phyloP scores from a whole-genome alignment of 2,329 filamentous ascomycete species.

The Hymenoscyphus linearis region DNA sequence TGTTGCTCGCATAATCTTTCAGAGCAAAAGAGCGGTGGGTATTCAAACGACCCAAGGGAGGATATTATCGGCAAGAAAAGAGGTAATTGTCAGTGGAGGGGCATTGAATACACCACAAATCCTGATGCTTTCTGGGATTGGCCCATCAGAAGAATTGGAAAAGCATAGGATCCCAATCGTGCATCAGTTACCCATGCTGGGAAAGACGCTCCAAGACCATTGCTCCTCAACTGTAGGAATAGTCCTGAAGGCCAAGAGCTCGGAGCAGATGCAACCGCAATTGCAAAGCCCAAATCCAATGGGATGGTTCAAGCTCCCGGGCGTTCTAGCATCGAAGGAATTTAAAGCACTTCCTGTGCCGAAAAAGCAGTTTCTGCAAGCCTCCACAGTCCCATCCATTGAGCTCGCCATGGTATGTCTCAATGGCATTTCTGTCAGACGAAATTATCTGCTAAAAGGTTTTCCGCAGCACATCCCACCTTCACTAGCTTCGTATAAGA shows the following conservation, averaged over 20 bases:
- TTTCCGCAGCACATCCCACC: slow-evolving; percentile 20
- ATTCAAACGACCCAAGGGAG: slow-evolving; percentile 38
- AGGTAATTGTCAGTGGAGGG: slow-evolving; percentile 45
- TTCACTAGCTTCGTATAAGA: slow-evolving; percentile 35
- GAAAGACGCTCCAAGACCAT: slow-evolving; percentile 50
- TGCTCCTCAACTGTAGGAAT: slow-evolving; percentile 32
- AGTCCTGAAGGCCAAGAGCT: slow-evolving; percentile 37
- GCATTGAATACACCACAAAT: slow-evolving; percentile 41
- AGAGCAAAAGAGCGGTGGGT: slow-evolving; percentile 42
- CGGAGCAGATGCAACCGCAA: slow-evolving; percentile 36
- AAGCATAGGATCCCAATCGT: slow-evolving; percentile 46
- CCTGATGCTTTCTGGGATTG: slow-evolving; percentile 42
- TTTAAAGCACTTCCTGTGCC: slow-evolving; percentile 43
- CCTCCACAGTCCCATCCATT: slow-evolving; percentile 50
- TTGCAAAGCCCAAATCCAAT: slow-evolving; percentile 37
- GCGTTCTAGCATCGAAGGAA: slow-evolving; percentile 38
- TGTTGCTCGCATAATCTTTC: slow-evolving; percentile 43
- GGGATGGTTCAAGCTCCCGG: slow-evolving; percentile 41
- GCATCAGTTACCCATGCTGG: slow-evolving; percentile 57
- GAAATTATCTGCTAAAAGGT: not conserved
- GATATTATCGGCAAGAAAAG: slow-evolving; percentile 30
- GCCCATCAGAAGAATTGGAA: slow-evolving; percentile 36
- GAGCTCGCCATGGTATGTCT: slow-evolving; percentile 47
- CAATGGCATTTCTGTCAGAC: slow-evolving; percentile 31
- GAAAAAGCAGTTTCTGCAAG: slow-evolving; percentile 40